Base-by-base conservation (phyloP, 1,284 basidiomycete genomes). In the Heterobasidion parviporum region DNA sequence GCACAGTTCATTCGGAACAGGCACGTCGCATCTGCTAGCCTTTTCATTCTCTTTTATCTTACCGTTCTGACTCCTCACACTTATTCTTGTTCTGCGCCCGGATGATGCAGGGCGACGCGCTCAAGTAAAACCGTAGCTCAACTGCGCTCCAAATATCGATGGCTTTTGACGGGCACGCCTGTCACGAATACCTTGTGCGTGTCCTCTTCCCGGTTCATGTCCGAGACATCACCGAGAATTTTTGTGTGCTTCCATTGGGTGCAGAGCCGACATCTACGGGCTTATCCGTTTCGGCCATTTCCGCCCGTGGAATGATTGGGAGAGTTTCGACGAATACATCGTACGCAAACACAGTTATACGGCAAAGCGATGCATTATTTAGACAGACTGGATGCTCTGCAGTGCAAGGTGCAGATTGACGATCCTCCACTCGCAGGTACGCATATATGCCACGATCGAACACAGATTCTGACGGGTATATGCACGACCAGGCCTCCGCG, bases 141-240 rank as follows among this genome's bases (percentile, higher is more conserved):
- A 62, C 71, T 88, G 20, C 73, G 76, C 51, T 69, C 83, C 0
- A 82, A 76, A 58, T 83, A 84, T 61, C 72, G 85, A 6, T 89
- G 85, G 85, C 80, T 81, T 72, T 72, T 89, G 12, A 87, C 85
- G 2, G 85, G 85, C 34, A 87, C 85, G 0, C 85, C 85, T 2
- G 78, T 87, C 6, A 87, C 83, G 0, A 87, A 87, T 59, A 78
- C 81, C 0, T 67, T 87, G 81, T 84, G 61, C 10, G 75, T 62
- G 10, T 33, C 34, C 8, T 16, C 45, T 48, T 41, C 8, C 5
- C 26, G 48, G 26, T 15, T 12, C 6, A 36, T 36, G 36, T 33
- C 53, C 38, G 7, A 15, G n/a, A n/a, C 53, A 16, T n/a, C 34
- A 52, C 16, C 54, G 41, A 6, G 41, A 16, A 8, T 44, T 44